Base-by-base conservation (phyloP, 371 early-diverging fungal species). In the Mucor indicus region DNA sequence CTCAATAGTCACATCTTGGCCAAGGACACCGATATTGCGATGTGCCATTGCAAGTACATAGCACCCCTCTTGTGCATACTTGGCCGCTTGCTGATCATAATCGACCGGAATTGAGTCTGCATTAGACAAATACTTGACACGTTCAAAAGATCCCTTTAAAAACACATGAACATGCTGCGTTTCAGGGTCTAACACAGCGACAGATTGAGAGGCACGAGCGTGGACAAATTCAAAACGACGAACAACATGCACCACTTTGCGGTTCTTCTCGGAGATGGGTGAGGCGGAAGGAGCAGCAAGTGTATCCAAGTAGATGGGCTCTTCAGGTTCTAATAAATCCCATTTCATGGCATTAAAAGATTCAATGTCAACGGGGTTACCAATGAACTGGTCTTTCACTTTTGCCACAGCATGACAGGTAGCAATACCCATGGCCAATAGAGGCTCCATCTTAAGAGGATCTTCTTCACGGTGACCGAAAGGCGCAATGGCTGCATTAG, bases 341-440 rank as follows among this genome's bases (percentile, higher is more conserved):
- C 65, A 65, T 9, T 60, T 54, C 58, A 62, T 65, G 22, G 81
- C 82, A 10, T 73, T 62, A 72, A 93, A 89, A 67, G 90, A 84
- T 61, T 91, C 91, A 31, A 93, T 77, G 56, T 96, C 96, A 29
- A 96, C 84, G 22, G 89, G 87, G 68, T 96, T 92, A 6, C 96
- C 96, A 23, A 92, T 77, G 22, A 74, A 75, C 37, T 76, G 75
- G 35, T 80, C 75, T 13, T 74, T 72, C 22, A 91, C 75, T 37
- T 73, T 68, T 7, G 84, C 69, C 10, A 93, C 81, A 0, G 85
- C 77, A 60, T 95, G 94, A 60, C 93, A 93, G 7, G 85, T 76
- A 27, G 51, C 51, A 17, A 51, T 51, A 43, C 51, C 51, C 51
- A 51, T 51, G 5, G 79, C 75, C 44, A 89, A 60, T 3, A 73